Base-by-base conservation (phyloP, 2,329 filamentous ascomycete species). In the Penicillium hordei region DNA sequence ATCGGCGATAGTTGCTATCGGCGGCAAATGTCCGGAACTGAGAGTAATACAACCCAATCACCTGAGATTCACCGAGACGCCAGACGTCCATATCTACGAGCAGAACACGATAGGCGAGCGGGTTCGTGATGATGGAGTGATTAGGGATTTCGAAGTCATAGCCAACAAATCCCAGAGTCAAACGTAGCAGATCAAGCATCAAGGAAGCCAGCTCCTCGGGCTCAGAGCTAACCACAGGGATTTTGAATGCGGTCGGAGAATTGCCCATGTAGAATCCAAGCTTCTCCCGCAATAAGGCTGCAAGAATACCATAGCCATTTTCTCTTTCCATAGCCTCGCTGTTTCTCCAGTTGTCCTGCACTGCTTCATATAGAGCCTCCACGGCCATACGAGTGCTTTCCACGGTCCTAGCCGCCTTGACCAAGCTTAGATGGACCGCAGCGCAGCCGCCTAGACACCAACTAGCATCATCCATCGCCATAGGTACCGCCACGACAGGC, bases 321-420 rank as follows among this genome's bases (percentile, higher is more conserved):
- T 96, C 92, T 67, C 90, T 88, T 74, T 99, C 94, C 89, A 99
- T 97, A 27, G 94, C 93, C 72, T 99, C 95, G 65, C 94, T 97
- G 65, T 97, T 97, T 62, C 94, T 86, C 94, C 95, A 99, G 71
- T 90, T 97, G 62, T 90, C 89, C 64, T 90, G 89, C 49, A 97
- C 89, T 59, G 90, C 91, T 63, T 90, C 86, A 61, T 97, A 92
- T 27, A 96, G 81, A 67, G 95, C 89, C 68, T 95, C 87, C 2
- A 95, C 86, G 1, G 93, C 87, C 53, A 90, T 84, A 10, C 93
- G 78, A 29, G 93, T 86, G 44, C 87, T 87, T 48, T 92, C 86
- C 8, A 85, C 81, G 0, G 86, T 88, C 3, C 82, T 81, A 1
- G 94, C 88, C 34, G 88, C 82, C 70, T 97, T 91, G 7, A 99